These are phyloP conservation scores for Rhododendron ferrugineum DNA, from an alignment of 148 eudicot species.

Conservation along the genomic window DNA sequence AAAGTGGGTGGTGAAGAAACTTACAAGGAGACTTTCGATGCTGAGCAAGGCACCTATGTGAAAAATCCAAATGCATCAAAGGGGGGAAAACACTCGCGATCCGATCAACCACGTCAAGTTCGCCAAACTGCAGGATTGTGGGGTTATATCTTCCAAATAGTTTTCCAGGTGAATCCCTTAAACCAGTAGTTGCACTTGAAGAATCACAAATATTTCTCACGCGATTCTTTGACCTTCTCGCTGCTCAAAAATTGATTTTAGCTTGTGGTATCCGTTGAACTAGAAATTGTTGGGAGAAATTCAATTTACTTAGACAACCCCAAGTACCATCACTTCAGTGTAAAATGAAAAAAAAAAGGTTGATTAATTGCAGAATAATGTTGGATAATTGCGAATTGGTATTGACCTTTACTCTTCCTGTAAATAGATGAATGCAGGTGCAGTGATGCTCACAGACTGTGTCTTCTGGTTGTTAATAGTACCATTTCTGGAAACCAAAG, in stretches of 20 bases:
- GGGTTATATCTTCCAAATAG: slow-evolving; percentile 67
- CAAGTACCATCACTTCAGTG: not conserved
- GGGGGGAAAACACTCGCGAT: slow-evolving; percentile 19
- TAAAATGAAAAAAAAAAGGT: not conserved
- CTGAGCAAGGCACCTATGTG: slow-evolving; percentile 38
- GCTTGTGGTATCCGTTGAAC: not conserved
- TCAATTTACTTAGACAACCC: not conserved
- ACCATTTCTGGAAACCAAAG: slow-evolving; percentile 57
- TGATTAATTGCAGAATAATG: not conserved
- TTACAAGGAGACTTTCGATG: slow-evolving; percentile 32
- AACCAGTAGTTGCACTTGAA: not conserved
- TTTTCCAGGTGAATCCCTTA: slow-evolving; percentile 56
- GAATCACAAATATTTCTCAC: not conserved
- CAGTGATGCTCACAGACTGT: slow-evolving; percentile 78
- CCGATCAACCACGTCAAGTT: slow-evolving; percentile 21
- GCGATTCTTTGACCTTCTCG: not conserved
- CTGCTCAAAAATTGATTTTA: not conserved
- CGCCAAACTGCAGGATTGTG: slow-evolving; percentile 62
- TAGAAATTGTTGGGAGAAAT: not conserved
- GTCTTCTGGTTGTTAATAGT: slow-evolving; percentile 81
- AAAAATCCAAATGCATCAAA: slow-evolving; percentile 18
- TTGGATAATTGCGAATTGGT: not conserved
- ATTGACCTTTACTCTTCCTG: slow-evolving; percentile 1
- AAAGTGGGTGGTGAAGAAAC: slow-evolving; percentile 39
- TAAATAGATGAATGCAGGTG: slow-evolving; percentile 86